Evolutionary conservation across 2,329 filamentous ascomycete species (phyloP), one percentile per base, ranked within the genome.

Genomic region (Calycina marina): DNA sequence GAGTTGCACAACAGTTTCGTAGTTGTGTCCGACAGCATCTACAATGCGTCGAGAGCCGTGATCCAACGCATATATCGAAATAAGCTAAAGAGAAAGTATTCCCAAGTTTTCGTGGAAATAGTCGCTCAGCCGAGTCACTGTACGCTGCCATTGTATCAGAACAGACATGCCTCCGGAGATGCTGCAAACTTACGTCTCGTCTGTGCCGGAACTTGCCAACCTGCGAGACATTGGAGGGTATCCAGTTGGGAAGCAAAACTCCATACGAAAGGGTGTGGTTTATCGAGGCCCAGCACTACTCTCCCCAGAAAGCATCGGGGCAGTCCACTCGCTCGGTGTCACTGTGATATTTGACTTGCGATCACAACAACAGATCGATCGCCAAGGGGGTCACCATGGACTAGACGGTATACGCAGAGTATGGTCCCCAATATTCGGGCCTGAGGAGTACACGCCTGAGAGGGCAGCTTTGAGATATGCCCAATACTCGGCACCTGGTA

Each of bases 321-420:
- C 57, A 35, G 57, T 81, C 31, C 59, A 57, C 17, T 43, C 52
- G 2, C 57, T 81, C 33, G 63, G 66, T 12, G 65, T 86, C 41
- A 62, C 56, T 13, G 60, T 63, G 35, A 65, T 82, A 34, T 84
- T 73, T 49, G 79, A 84, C 55, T 59, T 84, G 4, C 65, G 79
- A 29, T 76, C 69, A 20, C 53, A 55, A n/a, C 58, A 60, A 4
- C 75, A 81, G 56, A 67, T 80, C 30, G 55, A 63, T 31, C 51
- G 56, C 44, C 44, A 57, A 44, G 40, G 48, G 15, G 55, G 59
- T 4, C 53, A 61, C 3, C 50, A 56, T 15, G 56, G 61, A 26
- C 60, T 61, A 48, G 59, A 63, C 2, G 62, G 63, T 8, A 61
- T 73, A 25, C 48, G 58, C 29, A 60, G 72, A 5, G 53, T 69